A percentile compares a stretch with the other conserved stretches of the same genome.
Evolutionary conservation across 345 rosid genomes (phyloP).

Genomic region (Salix caprea): DNA sequence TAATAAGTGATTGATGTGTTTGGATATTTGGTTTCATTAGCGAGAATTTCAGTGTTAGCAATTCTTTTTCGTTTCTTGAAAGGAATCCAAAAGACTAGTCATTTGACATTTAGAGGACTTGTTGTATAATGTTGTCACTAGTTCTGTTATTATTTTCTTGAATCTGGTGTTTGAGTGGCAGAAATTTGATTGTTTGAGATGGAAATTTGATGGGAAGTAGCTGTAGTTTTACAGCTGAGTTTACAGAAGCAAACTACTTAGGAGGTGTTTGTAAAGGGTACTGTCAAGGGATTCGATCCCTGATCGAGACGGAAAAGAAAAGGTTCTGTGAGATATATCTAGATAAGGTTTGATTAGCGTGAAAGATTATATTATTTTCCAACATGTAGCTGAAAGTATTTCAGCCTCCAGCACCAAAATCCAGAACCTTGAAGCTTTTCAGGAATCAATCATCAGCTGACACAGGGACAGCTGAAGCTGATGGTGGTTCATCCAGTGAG

Average conservation of each 20-base stretch:
- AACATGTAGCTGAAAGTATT: constrained; percentile 54
- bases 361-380: background rate
- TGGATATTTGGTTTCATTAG: background rate
- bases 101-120: background rate
- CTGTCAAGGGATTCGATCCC: constrained; percentile 58
- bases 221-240: background rate
- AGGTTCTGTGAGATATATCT: constrained; percentile 92
- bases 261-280: constrained; percentile 89
- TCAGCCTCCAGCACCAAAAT: constrained; percentile 61
- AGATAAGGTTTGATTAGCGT: constrained; percentile 51
- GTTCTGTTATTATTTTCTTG: background rate
- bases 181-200: background rate
- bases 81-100: background rate
- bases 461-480: constrained; percentile 48
- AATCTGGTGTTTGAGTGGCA: background rate
- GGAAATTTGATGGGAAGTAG: background rate
- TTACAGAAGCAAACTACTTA: constrained; percentile 68
- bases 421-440: constrained; percentile 64
- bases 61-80: background rate
- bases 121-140: background rate
- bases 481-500: constrained; percentile 53
- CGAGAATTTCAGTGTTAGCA: background rate
- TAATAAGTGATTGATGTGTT: background rate
- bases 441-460: constrained; percentile 67
- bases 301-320: constrained; percentile 50